Base-by-base conservation (phyloP, 208 protist species). In the Balamuthia mandrillaris region DNA sequence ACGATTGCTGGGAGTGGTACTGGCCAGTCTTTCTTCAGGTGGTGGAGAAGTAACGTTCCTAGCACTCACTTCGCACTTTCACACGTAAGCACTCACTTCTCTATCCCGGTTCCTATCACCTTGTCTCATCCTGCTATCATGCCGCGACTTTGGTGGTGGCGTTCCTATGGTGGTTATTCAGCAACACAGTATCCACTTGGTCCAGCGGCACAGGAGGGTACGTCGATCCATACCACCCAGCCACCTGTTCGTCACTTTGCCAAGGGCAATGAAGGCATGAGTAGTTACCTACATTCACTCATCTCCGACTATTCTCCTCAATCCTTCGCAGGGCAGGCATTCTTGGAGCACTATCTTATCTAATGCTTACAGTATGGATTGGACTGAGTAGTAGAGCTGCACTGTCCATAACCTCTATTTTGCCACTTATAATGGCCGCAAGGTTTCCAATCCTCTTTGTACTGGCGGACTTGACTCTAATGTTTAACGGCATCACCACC, bases 41-140 rank as follows among this genome's bases (percentile, higher is more conserved):
- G 81, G 85, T 9, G 81, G 86, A 44, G 78, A 86, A 47, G 37
- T 86, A 44, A 86, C 81, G 7, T 82, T 88, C 39, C 66, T 88
- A 16, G 47, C 65, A 4, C 10, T 84, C 6, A 45, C 49, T 39
- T 35, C 74, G 31, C 16, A 29, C 39, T 41, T 33, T 21, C 27
- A 52, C 74, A 81, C 16, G 39, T 54, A 21, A 54, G 49, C 21
- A 21, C 16, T 18, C 49, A 54, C 49, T 14, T n/a, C 16, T 54
- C 14, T 14, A 24, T 54, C 16, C 21, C 21, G 49, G 14, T 54
- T n/a, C 49, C 14, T 18, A 54, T 54, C 16, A 14, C 16, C 49
- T 14, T 18, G 49, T 54, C 16, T 18, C 14, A 14, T 54, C 49
- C 14, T n/a, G 18, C 16, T 18, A 21, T n/a, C 49, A 54, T n/a